phyloP scores from a whole-genome alignment of 345 rosid species.

The Pistacia integerrima region DNA sequence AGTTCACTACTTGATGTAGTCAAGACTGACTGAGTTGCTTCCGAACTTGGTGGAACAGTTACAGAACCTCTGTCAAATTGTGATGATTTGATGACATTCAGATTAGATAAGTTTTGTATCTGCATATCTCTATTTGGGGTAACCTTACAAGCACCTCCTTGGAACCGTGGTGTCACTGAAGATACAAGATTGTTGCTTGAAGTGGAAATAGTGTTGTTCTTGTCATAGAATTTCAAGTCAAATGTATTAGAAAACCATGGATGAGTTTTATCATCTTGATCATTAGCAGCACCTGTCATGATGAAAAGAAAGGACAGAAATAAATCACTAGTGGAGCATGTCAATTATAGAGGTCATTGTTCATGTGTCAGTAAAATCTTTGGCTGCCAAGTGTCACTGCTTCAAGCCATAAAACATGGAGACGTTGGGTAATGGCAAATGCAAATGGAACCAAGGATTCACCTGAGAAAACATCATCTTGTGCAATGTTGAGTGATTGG shows the following conservation, averaged over 20 bases:
- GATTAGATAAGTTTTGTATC: conserved; percentile 16
- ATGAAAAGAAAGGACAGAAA: conserved; percentile 9
- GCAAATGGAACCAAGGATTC: conserved; percentile 12
- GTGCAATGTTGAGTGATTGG: conserved; percentile 33
- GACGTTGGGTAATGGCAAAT: neutral
- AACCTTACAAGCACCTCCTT: conserved; percentile 8
- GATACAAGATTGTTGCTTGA: conserved; percentile 25
- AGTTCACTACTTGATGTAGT: conserved; percentile 28
- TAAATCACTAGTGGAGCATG: conserved; percentile 1
- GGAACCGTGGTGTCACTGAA: conserved; percentile 16
- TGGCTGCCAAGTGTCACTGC: neutral
- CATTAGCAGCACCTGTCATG: conserved; percentile 21
- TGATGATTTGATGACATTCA: conserved; percentile 12
- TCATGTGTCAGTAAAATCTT: neutral
- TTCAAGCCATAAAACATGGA: neutral
- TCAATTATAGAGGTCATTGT: conserved; percentile 1
- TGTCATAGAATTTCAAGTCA: conserved; percentile 20
- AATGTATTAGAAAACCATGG: conserved; percentile 14
- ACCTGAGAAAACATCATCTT: conserved; percentile 45
- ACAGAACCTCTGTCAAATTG: conserved; percentile 9
- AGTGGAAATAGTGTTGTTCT: conserved; percentile 19
- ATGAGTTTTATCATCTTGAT: conserved; percentile 21
- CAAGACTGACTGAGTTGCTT: conserved; percentile 10
- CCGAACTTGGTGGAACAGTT: conserved; percentile 16
- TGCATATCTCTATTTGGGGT: conserved; percentile 20